phyloP scores from a whole-genome alignment of 2,329 filamentous ascomycete species.

The Penicillium sp. region DNA sequence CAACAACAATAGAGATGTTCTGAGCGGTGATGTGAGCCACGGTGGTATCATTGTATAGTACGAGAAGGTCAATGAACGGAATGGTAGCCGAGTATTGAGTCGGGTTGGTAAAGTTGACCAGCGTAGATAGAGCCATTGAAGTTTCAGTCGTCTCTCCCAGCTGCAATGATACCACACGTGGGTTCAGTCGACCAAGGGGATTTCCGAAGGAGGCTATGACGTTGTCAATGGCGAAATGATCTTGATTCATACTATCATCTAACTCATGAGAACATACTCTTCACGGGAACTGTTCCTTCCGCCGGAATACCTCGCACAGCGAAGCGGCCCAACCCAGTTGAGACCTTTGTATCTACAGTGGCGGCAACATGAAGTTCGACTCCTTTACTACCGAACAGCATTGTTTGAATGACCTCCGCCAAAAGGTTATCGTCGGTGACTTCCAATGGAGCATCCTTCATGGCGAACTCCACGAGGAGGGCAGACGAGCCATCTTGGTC shows the following conservation, averaged over 20 bases:
- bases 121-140: conserved; percentile 70
- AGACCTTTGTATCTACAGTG: conserved; percentile 77
- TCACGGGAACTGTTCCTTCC: conserved; percentile 83
- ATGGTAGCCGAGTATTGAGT: conserved; percentile 80
- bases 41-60: conserved; percentile 71
- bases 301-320: conserved; percentile 80
- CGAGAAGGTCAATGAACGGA: conserved; percentile 76
- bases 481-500: conserved; percentile 60
- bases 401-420: conserved; percentile 73
- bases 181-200: conserved; percentile 54
- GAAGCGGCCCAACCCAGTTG: conserved; percentile 79
- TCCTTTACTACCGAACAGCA: conserved; percentile 72
- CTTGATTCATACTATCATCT: conserved; percentile 23
- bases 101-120: conserved; percentile 85
- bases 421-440: conserved; percentile 81
- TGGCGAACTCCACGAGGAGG: conserved; percentile 73
- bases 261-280: conserved; percentile 69
- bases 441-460: conserved; percentile 77
- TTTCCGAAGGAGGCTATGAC: conserved; percentile 61
- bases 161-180: conserved; percentile 69
- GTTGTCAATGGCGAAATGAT: conserved; percentile 23
- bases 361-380: conserved; percentile 77
- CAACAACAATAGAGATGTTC: conserved; percentile 65
- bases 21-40: conserved; percentile 73
- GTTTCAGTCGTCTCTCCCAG: conserved; percentile 72